A percentile compares a stretch with the other conserved stretches of the same genome.
Conservation (phyloP, 345 rosid species). For the Fremontodendron californicum region DNA sequence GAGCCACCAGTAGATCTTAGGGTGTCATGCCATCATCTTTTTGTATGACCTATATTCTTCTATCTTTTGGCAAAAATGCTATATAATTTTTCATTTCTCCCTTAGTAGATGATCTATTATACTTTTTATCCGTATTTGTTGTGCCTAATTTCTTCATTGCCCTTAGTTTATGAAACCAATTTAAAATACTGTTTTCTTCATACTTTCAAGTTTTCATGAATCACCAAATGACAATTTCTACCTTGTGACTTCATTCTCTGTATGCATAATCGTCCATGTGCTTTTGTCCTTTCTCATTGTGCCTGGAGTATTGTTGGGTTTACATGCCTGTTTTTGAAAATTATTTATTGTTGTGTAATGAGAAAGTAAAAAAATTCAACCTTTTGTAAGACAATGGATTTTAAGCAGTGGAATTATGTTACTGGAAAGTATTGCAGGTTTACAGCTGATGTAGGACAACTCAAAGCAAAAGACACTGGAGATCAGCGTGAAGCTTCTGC, state of each 20-base stretch:
- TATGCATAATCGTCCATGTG: neutral
- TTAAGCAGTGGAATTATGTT: neutral
- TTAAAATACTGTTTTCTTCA: neutral
- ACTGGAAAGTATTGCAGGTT: conserved; percentile 46
- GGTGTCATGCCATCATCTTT: neutral
- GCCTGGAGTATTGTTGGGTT: neutral
- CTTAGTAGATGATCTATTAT: neutral
- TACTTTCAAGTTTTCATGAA: neutral
- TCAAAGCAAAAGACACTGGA: conserved; percentile 51
- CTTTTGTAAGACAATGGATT: neutral
- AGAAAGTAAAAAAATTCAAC: neutral
- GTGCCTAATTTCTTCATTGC: neutral
- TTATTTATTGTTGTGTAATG: neutral
- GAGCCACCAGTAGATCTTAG: neutral
- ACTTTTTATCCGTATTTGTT: neutral
- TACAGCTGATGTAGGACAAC: conserved; percentile 52
- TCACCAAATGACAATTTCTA: neutral
- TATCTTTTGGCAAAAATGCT: neutral
- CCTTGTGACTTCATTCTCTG: neutral
- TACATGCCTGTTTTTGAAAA: neutral
- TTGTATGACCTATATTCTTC: neutral
- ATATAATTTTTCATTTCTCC: neutral
- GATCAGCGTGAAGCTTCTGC: conserved; percentile 94
- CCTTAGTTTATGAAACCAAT: neutral
- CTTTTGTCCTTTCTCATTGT: neutral